phyloP scores from a whole-genome alignment of 2,329 filamentous ascomycete genomes.

The Colletotrichum cuscutae region DNA sequence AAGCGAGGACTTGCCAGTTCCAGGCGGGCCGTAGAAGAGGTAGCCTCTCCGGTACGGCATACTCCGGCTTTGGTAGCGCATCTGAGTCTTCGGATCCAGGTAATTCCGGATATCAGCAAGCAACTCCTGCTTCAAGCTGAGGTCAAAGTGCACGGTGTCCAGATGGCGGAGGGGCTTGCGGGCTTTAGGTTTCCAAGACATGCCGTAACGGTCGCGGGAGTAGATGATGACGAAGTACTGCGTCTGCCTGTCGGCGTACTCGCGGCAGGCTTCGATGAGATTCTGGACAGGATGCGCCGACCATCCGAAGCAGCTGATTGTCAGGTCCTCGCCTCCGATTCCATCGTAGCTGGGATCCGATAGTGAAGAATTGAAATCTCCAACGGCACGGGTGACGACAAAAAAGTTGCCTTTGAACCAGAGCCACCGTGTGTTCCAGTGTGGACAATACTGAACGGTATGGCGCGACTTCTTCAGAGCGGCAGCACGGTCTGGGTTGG shows the following conservation, averaged over 20 bases:
- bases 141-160: constrained; percentile 62
- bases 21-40: constrained; percentile 72
- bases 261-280: constrained; percentile 57
- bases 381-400: constrained; percentile 53
- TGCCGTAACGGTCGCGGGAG: constrained; percentile 55
- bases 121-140: constrained; percentile 56
- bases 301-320: constrained; percentile 60
- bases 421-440: constrained; percentile 59
- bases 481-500: constrained; percentile 48
- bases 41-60: constrained; percentile 61
- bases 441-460: constrained; percentile 55
- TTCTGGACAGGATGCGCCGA: constrained; percentile 59
- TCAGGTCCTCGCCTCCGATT: constrained; percentile 57
- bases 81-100: constrained; percentile 56
- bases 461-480: constrained; percentile 54
- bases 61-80: constrained; percentile 71
- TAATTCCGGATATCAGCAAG: constrained; percentile 63
- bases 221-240: constrained; percentile 63
- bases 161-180: constrained; percentile 60
- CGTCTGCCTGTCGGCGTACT: constrained; percentile 57
- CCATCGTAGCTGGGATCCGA: constrained; percentile 57
- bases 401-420: constrained; percentile 59
- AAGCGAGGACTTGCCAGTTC: constrained; percentile 69
- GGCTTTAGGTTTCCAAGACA: constrained; percentile 60
- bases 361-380: constrained; percentile 48